Evolutionary conservation across 192 early-diverging fungal genomes (phyloP).

Genomic region (Coemansia sp.): DNA sequence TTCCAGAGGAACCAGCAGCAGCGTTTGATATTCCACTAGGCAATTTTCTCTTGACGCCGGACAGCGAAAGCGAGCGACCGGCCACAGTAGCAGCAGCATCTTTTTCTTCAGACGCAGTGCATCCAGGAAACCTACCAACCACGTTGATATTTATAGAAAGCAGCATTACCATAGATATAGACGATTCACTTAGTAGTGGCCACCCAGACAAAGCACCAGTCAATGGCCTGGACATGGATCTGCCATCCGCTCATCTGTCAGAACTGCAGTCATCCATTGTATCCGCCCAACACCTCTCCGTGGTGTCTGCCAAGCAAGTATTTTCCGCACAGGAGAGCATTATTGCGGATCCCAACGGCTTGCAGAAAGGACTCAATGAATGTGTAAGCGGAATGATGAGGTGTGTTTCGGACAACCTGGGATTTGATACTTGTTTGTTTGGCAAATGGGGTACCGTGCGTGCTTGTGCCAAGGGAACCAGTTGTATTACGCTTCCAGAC

Average conservation of each 20-base stretch:
- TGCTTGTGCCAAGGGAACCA: conserved; percentile 28
- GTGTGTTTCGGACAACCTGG: conserved; percentile 8
- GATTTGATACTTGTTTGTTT: conserved; percentile 47
- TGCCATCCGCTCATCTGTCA: not conserved
- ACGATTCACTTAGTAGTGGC: not conserved
- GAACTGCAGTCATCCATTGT: not conserved
- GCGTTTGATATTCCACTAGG: conserved; percentile 9
- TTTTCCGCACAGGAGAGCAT: not conserved
- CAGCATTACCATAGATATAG: not conserved
- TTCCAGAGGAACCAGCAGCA: not conserved
- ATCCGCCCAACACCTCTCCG: not conserved
- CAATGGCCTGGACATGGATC: too few species aligned
- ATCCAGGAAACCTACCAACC: not conserved
- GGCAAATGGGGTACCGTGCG: conserved; percentile 42
- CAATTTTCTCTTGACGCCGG: conserved; percentile 2
- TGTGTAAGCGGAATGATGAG: conserved; percentile 24
- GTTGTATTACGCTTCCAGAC: conserved; percentile 14
- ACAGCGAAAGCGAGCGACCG: conserved; percentile 4
- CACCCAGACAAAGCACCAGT: not conserved
- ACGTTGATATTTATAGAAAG: conserved; percentile 4
- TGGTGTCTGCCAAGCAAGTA: not conserved
- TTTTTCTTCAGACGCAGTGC: too few species aligned
- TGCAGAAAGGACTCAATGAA: too few species aligned
- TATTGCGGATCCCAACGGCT: not conserved
- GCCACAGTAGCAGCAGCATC: not conserved